Base-by-base conservation (phyloP, 805 yeast species). In the Martiniozyma abietophila region DNA sequence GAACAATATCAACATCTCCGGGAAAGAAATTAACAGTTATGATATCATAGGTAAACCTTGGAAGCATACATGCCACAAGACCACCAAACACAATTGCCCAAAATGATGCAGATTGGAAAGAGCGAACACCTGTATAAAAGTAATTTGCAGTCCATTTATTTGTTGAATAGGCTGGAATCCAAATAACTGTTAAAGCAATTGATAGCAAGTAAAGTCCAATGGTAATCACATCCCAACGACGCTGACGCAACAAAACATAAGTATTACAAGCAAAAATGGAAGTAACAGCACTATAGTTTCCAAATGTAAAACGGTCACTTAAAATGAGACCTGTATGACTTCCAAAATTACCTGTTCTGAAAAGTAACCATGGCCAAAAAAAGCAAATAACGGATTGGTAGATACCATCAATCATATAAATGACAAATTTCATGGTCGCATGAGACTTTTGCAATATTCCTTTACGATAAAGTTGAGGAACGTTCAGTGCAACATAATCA, bases 101-200 rank as follows among this genome's bases (percentile, higher is more conserved):
- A 50, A 75, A 77, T 5, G 70, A 50, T 22, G 67, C 60, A 5
- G 76, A 58, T 14, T 86, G 84, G 44, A 74, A 75, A 22, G 68
- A 65, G 46, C 76, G 73, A 2, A 73, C 53, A 3, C 81, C 92
- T 17, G 80, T 72, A 39, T 68, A 64, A 55, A 73, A 82, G 46
- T 76, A 77, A 47, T 75, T 81, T n/a, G 33, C 29, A 7, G 82
- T 67, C 36, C 61, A 55, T 3, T 29, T 18, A 6, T 68, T 54
- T 4, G 74, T 56, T 20, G 85, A 70, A 79, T 88, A 82, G 16
- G 76, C 71, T n/a, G 89, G 88, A 4, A 83, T 72, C 94, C 94
- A 82, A 50, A 75, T 70, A 46, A 68, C 79, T 12, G 80, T 64
- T 27, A 80, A 44, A 41, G 77, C 51, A 34, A 66, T 64, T 10